Conservation (phyloP, 306 rosid genomes). For the Castanea mollissima region DNA sequence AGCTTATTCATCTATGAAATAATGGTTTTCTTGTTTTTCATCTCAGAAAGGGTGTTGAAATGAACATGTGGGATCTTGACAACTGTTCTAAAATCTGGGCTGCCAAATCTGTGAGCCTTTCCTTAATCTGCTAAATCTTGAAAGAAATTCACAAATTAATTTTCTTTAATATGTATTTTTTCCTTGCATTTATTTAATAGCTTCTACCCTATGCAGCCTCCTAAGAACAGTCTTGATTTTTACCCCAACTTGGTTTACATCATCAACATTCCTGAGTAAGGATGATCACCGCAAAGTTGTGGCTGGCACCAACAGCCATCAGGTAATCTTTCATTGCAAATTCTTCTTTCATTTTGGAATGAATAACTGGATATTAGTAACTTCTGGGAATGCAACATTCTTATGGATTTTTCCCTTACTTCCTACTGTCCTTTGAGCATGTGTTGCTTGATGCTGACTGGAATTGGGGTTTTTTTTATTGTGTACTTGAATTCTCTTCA, state of each 20-base stretch:
- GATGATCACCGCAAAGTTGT: conserved; percentile 88
- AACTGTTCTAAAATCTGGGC: conserved; percentile 65
- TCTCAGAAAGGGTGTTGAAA: conserved; percentile 79
- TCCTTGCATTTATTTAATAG: conserved; percentile 5
- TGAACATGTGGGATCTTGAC: conserved; percentile 80
- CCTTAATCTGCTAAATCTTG: background rate
- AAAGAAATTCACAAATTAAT: background rate
- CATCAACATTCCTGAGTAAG: conserved; percentile 67
- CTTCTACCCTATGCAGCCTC: conserved; percentile 61
- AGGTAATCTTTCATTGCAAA: conserved; percentile 45
- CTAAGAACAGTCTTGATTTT: conserved; percentile 86
- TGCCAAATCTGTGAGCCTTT: conserved; percentile 77
- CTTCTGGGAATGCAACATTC: background rate
- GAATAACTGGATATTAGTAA: background rate
- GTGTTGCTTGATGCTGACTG: background rate
- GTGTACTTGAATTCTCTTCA: background rate
- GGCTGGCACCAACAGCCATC: conserved; percentile 84
- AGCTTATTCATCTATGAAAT: conserved; percentile 9
- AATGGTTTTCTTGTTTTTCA: conserved; percentile 11
- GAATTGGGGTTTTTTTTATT: background rate
- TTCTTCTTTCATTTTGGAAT: conserved; percentile 14
- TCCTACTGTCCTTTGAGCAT: background rate
- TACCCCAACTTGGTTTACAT: conserved; percentile 89
- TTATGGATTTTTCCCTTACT: background rate
- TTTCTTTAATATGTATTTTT: conserved; percentile 3